Evolutionary conservation across 106 monocot species (phyloP), one percentile per base, ranked within the genome.

Genomic region (Allium fistulosum): DNA sequence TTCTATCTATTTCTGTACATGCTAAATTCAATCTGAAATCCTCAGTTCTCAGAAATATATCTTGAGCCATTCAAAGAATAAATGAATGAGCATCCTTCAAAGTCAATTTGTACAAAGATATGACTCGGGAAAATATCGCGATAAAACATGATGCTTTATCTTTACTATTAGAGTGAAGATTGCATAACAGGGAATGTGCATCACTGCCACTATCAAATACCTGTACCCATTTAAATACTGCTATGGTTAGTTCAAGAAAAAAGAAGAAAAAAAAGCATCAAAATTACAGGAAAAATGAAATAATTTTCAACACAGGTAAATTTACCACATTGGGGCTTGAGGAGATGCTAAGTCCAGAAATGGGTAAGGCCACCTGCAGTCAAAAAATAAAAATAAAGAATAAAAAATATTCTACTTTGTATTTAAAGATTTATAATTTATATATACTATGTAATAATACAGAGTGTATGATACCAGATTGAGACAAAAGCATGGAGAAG

Each of bases 331-430:
- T 52, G 91, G 91, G 11, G 91, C 76, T 61, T 68, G 68, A 66
- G 75, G 47, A 12, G 77, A 79, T 46, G 87, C 74, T 70, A 91
- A 69, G 16, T 91, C 87, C 26, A 91, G 84, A 67, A 91, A 91
- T 59, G 91, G 87, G 68, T 91, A 91, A 57, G 90, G 91, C 91
- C 91, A 91, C 91, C 91, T 91, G 79, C 9, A 53, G 46, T 10
- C 10, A 49, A 49, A 66, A 46, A 63, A 10, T 37, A 37, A 37
- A 37, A 37, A 28, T 28, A 3, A 28, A 28, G 3, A 37, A 37
- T 37, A 4, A 37, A 37, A 37, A 37, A 4, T 37, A 37, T 1
- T 37, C 5, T 5, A 37, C 2, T 37, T 37, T 1, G 2, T 37
- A 37, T 37, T 37, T 37, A 37, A 22, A 37, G 37, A 37, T 37